A percentile compares a stretch with the other conserved stretches of the same genome.
phyloP scores from a whole-genome alignment of 441 rosid genomes.

The Syzygium malaccense region DNA sequence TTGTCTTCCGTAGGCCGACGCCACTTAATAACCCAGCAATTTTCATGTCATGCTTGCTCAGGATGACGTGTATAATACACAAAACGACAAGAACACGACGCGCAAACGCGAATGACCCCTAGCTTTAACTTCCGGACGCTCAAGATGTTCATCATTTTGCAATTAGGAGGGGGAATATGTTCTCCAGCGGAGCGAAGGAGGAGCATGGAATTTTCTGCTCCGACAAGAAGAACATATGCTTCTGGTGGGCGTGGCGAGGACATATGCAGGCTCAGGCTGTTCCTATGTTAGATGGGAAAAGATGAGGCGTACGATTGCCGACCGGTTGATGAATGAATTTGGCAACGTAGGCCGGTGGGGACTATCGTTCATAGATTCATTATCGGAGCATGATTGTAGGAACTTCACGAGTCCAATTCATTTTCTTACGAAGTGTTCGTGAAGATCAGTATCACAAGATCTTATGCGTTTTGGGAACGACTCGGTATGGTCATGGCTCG shows the following conservation, averaged over 20 bases:
- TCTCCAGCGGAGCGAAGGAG: neutral
- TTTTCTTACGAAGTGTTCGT: neutral
- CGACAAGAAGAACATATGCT: neutral
- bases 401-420: neutral
- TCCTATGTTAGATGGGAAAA: neutral
- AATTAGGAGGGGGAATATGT: neutral
- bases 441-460: neutral
- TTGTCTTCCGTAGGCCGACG: neutral
- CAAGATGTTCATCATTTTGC: neutral
- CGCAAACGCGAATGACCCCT: neutral
- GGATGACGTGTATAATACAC: neutral
- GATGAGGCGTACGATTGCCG: neutral
- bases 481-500: neutral
- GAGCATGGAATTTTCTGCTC: neutral
- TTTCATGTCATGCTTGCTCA: neutral
- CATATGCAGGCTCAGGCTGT: neutral
- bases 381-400: neutral
- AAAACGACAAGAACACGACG: neutral
- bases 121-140: neutral
- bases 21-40: neutral
- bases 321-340: neutral
- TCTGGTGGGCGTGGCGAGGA: neutral
- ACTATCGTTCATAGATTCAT: neutral
- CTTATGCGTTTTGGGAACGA: neutral
- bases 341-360: neutral